These are phyloP conservation scores for Paratinospora sagittata DNA, from an alignment of 164 flowering plant genomes.

Conservation along the genomic window DNA sequence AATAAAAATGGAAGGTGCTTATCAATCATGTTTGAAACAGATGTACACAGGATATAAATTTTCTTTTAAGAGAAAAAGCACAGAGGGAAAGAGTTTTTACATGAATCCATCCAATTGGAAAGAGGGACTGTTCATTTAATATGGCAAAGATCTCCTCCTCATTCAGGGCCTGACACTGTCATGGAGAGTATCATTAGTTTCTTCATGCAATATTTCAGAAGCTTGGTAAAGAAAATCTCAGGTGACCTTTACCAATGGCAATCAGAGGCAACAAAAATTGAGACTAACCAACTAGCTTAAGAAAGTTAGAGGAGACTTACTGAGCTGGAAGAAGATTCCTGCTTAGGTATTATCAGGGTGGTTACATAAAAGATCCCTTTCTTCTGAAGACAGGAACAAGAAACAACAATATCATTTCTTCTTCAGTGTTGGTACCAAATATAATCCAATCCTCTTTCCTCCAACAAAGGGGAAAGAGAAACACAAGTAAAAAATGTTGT, in stretches of 20 bases:
- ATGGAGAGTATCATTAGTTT: constrained; percentile 14
- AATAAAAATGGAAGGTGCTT: neutral
- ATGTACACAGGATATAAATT: neutral
- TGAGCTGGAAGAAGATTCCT: constrained; percentile 58
- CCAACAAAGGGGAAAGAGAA: too few species aligned
- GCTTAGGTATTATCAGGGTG: constrained; percentile 72
- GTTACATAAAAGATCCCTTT: constrained; percentile 52
- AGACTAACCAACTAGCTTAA: constrained; percentile 2
- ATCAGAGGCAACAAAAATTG: neutral
- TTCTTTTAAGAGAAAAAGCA: neutral
- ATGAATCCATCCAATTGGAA: constrained; percentile 90
- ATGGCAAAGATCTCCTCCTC: constrained; percentile 72
- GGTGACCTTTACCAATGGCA: neutral
- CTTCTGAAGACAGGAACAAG: constrained; percentile 32
- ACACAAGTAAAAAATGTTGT: too few species aligned
- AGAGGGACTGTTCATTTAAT: constrained; percentile 57
- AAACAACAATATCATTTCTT: constrained; percentile 1
- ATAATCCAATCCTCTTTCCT: neutral
- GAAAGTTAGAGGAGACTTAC: constrained; percentile 24
- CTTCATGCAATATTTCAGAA: constrained; percentile 1
- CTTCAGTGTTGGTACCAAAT: neutral
- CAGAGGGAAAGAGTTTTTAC: constrained; percentile 27
- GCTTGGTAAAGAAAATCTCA: neutral
- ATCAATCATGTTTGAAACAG: neutral
- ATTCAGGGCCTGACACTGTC: constrained; percentile 65